These are phyloP conservation scores for Aspergillus panamensis DNA, from an alignment of 495 filamentous ascomycete genomes.

Conservation along the genomic window DNA sequence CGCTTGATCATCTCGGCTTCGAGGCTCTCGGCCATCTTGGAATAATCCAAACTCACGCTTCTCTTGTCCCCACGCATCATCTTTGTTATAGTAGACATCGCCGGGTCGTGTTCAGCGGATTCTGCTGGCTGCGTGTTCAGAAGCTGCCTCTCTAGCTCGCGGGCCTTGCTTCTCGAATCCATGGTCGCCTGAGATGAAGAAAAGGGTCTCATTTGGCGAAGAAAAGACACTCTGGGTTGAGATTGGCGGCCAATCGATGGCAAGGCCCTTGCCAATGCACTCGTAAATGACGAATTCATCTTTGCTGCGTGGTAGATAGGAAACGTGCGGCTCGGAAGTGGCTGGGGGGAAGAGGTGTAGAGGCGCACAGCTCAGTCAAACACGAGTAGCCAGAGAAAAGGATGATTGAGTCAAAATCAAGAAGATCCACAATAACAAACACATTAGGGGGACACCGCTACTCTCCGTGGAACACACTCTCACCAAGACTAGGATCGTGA, in stretches of 20 bases:
- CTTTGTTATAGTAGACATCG: slow-evolving; percentile 31
- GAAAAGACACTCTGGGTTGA: slow-evolving; percentile 18
- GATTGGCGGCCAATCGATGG: slow-evolving; percentile 36
- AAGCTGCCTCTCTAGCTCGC: slow-evolving; percentile 33
- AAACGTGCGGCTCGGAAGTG: background rate
- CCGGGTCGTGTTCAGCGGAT: slow-evolving; percentile 22
- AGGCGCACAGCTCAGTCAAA: background rate
- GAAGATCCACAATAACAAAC: background rate
- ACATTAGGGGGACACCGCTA: background rate
- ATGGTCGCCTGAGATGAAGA: slow-evolving; percentile 26
- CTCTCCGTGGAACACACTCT: background rate
- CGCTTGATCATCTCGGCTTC: slow-evolving; percentile 41
- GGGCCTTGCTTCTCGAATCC: slow-evolving; percentile 19
- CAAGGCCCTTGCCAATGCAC: slow-evolving; percentile 32
- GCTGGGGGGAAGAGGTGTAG: background rate
- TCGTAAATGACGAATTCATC: slow-evolving; percentile 41
- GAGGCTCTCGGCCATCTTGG: slow-evolving; percentile 33
- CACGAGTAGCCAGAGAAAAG: background rate
- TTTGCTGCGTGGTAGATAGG: slow-evolving; percentile 13
- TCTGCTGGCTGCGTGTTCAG: slow-evolving; percentile 23
- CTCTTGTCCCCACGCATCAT: slow-evolving; percentile 33
- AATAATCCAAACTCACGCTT: slow-evolving; percentile 28
- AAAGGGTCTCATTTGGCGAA: slow-evolving; percentile 27
- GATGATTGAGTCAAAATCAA: background rate
- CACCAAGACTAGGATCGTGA: background rate